These are phyloP conservation scores for Leishmania amazonensis DNA, from an alignment of 208 protist species.

Conservation along the genomic window DNA sequence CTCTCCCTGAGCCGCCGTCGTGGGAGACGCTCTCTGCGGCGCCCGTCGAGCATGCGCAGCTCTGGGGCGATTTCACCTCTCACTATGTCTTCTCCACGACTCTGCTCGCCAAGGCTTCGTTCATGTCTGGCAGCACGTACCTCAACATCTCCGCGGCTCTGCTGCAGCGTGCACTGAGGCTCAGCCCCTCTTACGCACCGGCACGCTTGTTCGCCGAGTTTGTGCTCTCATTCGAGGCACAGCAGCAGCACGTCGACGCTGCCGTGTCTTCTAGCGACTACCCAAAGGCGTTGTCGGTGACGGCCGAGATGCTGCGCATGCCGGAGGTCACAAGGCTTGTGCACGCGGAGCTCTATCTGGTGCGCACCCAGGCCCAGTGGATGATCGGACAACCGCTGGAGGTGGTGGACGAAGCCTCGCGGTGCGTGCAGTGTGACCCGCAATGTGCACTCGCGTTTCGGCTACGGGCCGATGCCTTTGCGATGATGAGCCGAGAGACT, in stretches of 20 bases:
- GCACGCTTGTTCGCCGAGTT: constrained; percentile 70
- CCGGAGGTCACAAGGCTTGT: constrained; percentile 50
- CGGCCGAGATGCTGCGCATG: constrained; percentile 53
- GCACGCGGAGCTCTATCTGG: constrained; percentile 42
- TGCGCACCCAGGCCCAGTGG: constrained; percentile 54
- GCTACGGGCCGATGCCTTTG: constrained; percentile 49
- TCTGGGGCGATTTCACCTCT: constrained; percentile 46
- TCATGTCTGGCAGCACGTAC: constrained; percentile 73
- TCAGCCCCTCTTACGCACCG: constrained; percentile 55
- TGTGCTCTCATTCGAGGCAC: constrained; percentile 65
- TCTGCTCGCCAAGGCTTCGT: constrained; percentile 77
- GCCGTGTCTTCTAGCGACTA: constrained; percentile 36
- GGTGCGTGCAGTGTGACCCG: constrained; percentile 46
- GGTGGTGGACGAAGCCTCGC: constrained; percentile 67
- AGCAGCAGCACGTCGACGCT: constrained; percentile 34
- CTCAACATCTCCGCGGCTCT: constrained; percentile 74
- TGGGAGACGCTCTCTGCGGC: neutral
- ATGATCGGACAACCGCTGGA: constrained; percentile 36
- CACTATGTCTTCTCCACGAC: constrained; percentile 72
- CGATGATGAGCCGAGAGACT: constrained; percentile 22
- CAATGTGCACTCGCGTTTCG: constrained; percentile 50
- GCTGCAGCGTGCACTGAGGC: constrained; percentile 60
- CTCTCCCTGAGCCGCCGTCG: constrained; percentile 42
- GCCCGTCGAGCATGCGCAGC: constrained; percentile 22
- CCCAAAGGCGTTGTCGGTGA: constrained; percentile 33